Conservation (phyloP, 768 basidiomycete genomes). For the Myochromella boudieri region DNA sequence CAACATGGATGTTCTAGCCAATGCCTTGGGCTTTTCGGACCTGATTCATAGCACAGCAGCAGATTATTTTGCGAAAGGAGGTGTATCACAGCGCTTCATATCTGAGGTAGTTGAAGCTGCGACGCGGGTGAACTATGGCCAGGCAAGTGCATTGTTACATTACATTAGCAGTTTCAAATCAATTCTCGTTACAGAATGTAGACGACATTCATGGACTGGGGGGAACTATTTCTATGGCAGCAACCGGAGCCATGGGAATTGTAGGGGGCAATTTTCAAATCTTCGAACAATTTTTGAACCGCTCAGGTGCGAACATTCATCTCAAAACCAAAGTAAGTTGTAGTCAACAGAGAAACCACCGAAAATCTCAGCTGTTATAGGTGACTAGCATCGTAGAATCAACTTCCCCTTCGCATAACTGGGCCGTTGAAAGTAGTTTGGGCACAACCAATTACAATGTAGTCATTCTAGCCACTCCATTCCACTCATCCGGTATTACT, state of each 20-base stretch:
- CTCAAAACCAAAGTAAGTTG: constrained; percentile 65
- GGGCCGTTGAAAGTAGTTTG: constrained; percentile 50
- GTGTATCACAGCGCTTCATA: constrained; percentile 58
- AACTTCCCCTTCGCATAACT: constrained; percentile 41
- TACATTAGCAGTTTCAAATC: neutral
- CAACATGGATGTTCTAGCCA: constrained; percentile 57
- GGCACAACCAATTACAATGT: constrained; percentile 60
- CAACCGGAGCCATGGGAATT: constrained; percentile 63
- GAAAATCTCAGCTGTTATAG: constrained; percentile 28
- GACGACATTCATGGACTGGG: constrained; percentile 76
- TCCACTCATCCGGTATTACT: constrained; percentile 62
- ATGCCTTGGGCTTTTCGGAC: constrained; percentile 47
- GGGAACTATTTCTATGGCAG: constrained; percentile 70
- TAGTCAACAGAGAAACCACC: too few relatives aligned
- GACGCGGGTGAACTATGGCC: constrained; percentile 84
- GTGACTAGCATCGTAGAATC: constrained; percentile 51
- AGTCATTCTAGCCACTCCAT: constrained; percentile 87
- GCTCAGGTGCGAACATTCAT: constrained; percentile 66
- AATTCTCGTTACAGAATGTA: constrained; percentile 46
- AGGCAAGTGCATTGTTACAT: constrained; percentile 37
- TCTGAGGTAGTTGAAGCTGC: constrained; percentile 78
- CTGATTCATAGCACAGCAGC: constrained; percentile 50
- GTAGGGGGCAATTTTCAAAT: constrained; percentile 82
- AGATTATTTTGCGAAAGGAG: constrained; percentile 55
- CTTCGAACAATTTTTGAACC: constrained; percentile 78